phyloP scores from a whole-genome alignment of 768 basidiomycete genomes.

The Tricholoma flavovirens region DNA sequence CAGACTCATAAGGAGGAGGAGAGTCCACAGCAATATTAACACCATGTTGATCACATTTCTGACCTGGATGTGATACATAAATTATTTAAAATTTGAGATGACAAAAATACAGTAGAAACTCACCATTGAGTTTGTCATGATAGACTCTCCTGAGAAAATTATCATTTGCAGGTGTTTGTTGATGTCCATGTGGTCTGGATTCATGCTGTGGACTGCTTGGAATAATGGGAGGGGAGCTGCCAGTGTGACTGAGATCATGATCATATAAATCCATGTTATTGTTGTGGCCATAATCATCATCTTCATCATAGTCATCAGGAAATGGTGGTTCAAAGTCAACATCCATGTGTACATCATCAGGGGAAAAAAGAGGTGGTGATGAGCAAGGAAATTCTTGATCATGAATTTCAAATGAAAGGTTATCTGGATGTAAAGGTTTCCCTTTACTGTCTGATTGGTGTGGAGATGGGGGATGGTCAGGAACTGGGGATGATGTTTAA shows the following conservation, averaged over 20 bases:
- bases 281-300: not conserved
- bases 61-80: not conserved
- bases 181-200: not conserved
- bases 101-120: not conserved
- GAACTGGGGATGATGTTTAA: not conserved
- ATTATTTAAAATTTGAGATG: not conserved
- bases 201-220: not conserved
- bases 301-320: not conserved
- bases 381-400: not conserved
- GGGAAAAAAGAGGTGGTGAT: not conserved
- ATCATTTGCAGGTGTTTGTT: not conserved
- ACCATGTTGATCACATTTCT: not conserved
- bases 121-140: not conserved
- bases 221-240: not conserved
- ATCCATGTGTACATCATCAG: not conserved
- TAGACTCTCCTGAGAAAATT: not conserved
- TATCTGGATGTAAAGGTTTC: not conserved
- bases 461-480: not conserved
- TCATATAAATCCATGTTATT: not conserved
- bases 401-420: not conserved
- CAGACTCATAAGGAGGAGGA: not conserved
- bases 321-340: not conserved
- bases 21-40: not conserved
- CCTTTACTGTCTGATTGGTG: not conserved
- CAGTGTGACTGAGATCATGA: not conserved